phyloP scores from a whole-genome alignment of 345 rosid species.

The Citrus glauca region DNA sequence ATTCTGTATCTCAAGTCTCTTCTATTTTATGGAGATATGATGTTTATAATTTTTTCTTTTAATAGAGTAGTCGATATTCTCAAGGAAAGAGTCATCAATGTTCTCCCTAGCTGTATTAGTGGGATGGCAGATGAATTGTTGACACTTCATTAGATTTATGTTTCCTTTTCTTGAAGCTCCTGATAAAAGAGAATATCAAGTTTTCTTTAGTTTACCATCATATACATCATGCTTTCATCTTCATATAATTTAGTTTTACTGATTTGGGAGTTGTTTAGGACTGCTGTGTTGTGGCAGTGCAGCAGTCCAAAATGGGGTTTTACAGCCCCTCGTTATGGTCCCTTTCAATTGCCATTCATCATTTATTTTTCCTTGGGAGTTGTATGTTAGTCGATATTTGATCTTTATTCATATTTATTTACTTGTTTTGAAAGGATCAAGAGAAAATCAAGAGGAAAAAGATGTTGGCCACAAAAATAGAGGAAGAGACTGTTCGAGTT shows the following conservation, averaged over 20 bases:
- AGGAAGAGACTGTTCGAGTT: conserved; percentile 28
- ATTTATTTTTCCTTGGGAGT: conserved; percentile 2
- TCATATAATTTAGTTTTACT: too few relatives aligned
- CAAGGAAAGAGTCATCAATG: too few relatives aligned
- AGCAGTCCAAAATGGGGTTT: too few relatives aligned
- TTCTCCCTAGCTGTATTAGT: background rate
- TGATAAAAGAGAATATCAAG: background rate
- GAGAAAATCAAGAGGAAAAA: conserved; percentile 60
- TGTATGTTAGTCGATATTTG: background rate
- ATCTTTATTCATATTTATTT: conserved; percentile 3
- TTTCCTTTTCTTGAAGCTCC: background rate
- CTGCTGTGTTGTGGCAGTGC: too few relatives aligned
- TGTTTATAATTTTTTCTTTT: background rate
- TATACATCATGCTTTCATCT: too few relatives aligned
- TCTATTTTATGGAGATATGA: background rate
- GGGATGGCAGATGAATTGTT: background rate
- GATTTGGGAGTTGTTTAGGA: too few relatives aligned
- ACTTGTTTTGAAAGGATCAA: conserved; percentile 40
- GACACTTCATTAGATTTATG: background rate
- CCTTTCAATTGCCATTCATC: background rate
- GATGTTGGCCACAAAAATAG: conserved; percentile 40
- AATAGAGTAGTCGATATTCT: background rate
- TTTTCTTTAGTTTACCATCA: background rate
- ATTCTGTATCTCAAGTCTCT: background rate
- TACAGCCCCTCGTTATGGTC: background rate